Base-by-base conservation (phyloP, 495 filamentous ascomycete species). In the Talaromyces thailandensis region DNA sequence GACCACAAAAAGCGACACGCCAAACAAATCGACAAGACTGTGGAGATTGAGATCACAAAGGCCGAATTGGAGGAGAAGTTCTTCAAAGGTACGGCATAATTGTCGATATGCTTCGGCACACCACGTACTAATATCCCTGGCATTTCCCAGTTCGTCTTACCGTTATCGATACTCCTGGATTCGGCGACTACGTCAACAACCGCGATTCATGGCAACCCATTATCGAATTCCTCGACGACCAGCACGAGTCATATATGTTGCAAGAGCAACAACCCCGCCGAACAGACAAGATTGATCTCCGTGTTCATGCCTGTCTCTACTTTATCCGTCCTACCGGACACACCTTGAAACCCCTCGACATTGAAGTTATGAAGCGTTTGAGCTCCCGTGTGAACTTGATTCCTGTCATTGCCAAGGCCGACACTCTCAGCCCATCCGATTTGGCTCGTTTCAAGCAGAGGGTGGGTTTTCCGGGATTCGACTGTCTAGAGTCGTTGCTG, bases 101-200 rank as follows among this genome's bases (percentile, higher is more conserved):
- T 43, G 56, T 32, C 4, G 51, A 25, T 55, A 1, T 55, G 16
- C 24, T 26, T 23, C 24, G 23, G 4, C 51, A 26, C 16, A 11
- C 14, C 24, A 37, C 59, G 23, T 50, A 56, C 45, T 40, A 4
- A 62, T 52, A 18, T 59, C 61, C 56, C 60, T 71, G 64, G 63
- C 56, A 45, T 56, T 48, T 65, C 68, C 59, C 75, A 98, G 94
- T 98, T 70, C 93, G 94, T 71, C 81, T 98, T 63, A 98, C 94
- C 56, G 94, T 98, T 64, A 98, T 98, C 72, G 94, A 98, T 75
- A 98, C 94, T 65, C 94, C 94, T 61, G 94, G 94, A 64, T 98
- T 98, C 70, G 94, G 94, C 75, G 94, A 98, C 83, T 98, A 98
- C 73, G 94, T 98, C 74, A 98, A 98, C 88, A 98, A 98, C 84